Evolutionary conservation across 2,329 filamentous ascomycete species (phyloP).

Genomic region (Davidsoniella virescens): DNA sequence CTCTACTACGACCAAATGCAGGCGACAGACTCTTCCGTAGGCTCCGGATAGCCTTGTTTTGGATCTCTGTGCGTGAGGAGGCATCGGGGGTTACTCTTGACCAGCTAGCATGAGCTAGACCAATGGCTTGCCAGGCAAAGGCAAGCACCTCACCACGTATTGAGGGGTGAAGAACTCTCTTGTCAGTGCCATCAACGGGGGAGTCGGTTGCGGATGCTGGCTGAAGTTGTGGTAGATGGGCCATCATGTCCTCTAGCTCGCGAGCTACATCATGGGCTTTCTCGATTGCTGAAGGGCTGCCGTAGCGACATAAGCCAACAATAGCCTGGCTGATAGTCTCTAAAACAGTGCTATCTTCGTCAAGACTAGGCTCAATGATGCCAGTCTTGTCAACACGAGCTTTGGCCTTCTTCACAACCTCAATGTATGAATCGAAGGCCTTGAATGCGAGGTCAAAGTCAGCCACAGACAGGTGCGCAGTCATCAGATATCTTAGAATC

Average conservation of each 20-base stretch:
- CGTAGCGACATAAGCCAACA: slow-evolving; percentile 66
- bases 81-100: slow-evolving; percentile 66
- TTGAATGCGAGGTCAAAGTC: slow-evolving; percentile 88
- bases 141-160: slow-evolving; percentile 48
- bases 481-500: slow-evolving; percentile 73
- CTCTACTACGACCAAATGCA: slow-evolving; percentile 47
- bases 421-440: slow-evolving; percentile 80
- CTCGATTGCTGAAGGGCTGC: slow-evolving; percentile 55
- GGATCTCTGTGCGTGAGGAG: slow-evolving; percentile 52
- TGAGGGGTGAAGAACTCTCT: slow-evolving; percentile 21
- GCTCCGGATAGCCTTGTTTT: slow-evolving; percentile 59
- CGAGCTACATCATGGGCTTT: slow-evolving; percentile 57
- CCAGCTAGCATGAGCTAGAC: slow-evolving; percentile 75
- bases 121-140: slow-evolving; percentile 67
- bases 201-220: slow-evolving; percentile 14
- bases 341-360: slow-evolving; percentile 61
- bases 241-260: slow-evolving; percentile 60
- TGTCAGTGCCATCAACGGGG: slow-evolving; percentile 19
- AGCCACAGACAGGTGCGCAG: slow-evolving; percentile 69
- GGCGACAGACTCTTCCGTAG: slow-evolving; percentile 58
- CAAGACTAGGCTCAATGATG: slow-evolving; percentile 52
- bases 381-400: slow-evolving; percentile 68
- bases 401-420: slow-evolving; percentile 73
- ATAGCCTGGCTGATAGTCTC: slow-evolving; percentile 69
- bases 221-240: slow-evolving; percentile 33